Evolutionary conservation across 1,139 yeast genomes (phyloP).

Genomic region (Pichia cactophila): DNA sequence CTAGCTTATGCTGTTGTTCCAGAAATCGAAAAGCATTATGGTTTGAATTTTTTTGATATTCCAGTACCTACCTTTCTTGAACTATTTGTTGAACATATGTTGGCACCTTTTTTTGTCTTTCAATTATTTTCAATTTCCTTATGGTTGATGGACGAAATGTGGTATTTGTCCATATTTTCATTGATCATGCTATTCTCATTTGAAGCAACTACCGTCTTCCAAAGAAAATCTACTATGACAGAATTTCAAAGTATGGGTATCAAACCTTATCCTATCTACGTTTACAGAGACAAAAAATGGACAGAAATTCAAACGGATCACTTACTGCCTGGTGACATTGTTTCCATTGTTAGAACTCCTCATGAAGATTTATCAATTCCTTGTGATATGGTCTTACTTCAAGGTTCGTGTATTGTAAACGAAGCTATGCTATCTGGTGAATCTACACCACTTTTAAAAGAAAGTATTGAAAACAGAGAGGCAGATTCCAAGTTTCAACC

Average conservation of each 20-base stretch:
- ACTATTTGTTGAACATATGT: constrained; percentile 93
- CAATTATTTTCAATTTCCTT: constrained; percentile 93
- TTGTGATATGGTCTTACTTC: constrained; percentile 80
- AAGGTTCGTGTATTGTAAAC: constrained; percentile 91
- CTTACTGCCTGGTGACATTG: constrained; percentile 86
- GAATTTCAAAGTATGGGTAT: constrained; percentile 98
- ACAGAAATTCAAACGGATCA: constrained; percentile 58
- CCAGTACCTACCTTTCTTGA: constrained; percentile 91
- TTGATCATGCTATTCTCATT: constrained; percentile 87
- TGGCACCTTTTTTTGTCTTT: constrained; percentile 95
- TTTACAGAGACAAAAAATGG: constrained; percentile 70
- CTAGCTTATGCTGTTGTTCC: constrained; percentile 36
- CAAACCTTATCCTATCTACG: constrained; percentile 77
- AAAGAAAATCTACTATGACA: constrained; percentile 87
- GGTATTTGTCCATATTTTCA: constrained; percentile 92
- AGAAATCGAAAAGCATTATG: constrained; percentile 56
- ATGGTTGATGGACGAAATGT: constrained; percentile 95
- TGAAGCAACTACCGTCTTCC: constrained; percentile 92
- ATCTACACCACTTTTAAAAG: constrained; percentile 92
- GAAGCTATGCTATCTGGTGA: constrained; percentile 63
- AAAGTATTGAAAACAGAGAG: constrained; percentile 81
- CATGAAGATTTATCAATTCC: constrained; percentile 90
- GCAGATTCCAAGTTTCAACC: constrained; percentile 56
- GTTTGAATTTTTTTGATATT: constrained; percentile 82
- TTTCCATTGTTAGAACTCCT: constrained; percentile 73